A percentile compares a stretch with the other conserved stretches of the same genome.
phyloP scores from a whole-genome alignment of 805 yeast species.

The Maudiozyma barnettii region DNA sequence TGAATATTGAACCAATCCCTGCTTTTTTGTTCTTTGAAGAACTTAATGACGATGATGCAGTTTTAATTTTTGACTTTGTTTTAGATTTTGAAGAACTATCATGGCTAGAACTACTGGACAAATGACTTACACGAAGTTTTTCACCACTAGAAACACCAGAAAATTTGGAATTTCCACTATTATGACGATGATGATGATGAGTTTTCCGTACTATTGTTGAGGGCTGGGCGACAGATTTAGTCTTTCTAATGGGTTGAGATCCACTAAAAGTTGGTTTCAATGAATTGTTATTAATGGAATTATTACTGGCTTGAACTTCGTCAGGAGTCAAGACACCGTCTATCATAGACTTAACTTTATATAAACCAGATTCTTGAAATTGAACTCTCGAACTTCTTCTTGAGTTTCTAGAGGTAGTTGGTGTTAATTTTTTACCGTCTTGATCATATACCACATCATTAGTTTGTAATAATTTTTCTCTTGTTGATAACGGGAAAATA shows the following conservation, averaged over 20 bases:
- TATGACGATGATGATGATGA: constrained; percentile 5
- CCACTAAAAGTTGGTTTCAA: not conserved
- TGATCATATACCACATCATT: constrained; percentile 6
- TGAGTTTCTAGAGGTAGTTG: constrained; percentile 11
- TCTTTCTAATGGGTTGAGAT: constrained; percentile 12
- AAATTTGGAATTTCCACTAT: not conserved
- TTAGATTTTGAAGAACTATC: not conserved
- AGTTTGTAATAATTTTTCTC: constrained; percentile 8
- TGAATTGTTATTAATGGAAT: not conserved
- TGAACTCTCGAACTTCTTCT: constrained; percentile 24
- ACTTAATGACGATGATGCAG: not conserved
- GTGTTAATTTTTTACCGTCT: constrained; percentile 10
- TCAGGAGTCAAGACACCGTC: constrained; percentile 8
- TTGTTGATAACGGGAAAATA: constrained; percentile 20
- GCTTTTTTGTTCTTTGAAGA: constrained; percentile 7
- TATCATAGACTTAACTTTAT: constrained; percentile 27
- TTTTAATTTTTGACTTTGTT: not conserved
- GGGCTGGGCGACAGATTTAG: constrained; percentile 13
- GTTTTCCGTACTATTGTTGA: constrained; percentile 1
- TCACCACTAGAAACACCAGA: not conserved
- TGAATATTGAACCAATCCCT: constrained; percentile 16
- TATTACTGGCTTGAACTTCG: not conserved
- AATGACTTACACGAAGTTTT: not conserved
- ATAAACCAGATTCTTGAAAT: constrained; percentile 17
- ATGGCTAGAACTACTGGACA: not conserved